Base-by-base conservation (phyloP, 2,329 filamentous ascomycete species). In the Diplodia sapinea region DNA sequence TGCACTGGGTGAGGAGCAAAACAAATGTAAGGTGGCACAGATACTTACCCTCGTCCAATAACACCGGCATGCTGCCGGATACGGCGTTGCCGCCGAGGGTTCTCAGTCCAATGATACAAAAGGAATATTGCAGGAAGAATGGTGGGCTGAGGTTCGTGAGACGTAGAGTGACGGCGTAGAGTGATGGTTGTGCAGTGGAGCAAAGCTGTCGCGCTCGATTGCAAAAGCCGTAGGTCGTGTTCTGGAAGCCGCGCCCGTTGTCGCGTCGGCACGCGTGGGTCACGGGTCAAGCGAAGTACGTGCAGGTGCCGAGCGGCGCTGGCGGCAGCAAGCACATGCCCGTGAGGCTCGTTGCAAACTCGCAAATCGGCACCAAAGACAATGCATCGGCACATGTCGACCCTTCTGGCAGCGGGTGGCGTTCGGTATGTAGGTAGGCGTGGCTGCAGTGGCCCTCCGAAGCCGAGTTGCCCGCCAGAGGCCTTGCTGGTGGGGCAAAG, bases 11-110 rank as follows among this genome's bases (percentile, higher is more conserved):
- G 36, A 38, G 29, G 29, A 50, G 26, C 26, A 62, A 62, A 62
- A 62, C 57, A 62, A 62, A 62, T 4, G 57, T 3, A 43, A 59
- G 40, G 43, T 47, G 43, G 57, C 26, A 26, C 12, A n/a, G 57
- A 3, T 36, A 50, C 57, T 50, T 50, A 50, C 43, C 43, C 23
- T 62, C 57, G 57, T 49, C 40, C 9, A 62, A 15, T 4, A 62
- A 12, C 13, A 23, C 9, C 17, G 57, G 57, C 57, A 62, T 61
- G 13, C 2, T 43, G 38, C 54, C 55, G 13, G 33, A 43, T 29
- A n/a, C 1, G 11, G 33, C 2, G 17, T 17, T 12, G n/a, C 4
- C 29, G 33, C 55, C 33, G n/a, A 31, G 8, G 23, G 20, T 13
- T 52, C 13, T 23, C 11, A 23, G 29, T 4, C 49, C n/a, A 15